Conservation (phyloP, 2,329 filamentous ascomycete species). For the Capronia americana region DNA sequence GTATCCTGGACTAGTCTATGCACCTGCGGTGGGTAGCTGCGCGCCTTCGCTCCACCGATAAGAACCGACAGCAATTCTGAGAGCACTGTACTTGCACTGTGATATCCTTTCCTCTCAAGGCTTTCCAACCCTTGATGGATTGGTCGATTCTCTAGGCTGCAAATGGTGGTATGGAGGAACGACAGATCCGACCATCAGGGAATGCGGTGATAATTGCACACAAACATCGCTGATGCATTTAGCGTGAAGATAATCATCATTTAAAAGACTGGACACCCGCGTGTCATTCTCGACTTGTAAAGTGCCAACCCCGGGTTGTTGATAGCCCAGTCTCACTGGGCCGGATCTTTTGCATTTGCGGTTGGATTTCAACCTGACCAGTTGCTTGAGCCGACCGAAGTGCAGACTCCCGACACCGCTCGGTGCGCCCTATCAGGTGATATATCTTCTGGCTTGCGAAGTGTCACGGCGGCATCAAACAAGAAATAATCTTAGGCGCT, state of each 20-base stretch:
- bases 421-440: no score
- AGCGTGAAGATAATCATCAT: background rate
- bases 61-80: background rate
- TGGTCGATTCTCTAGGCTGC: background rate
- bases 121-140: background rate
- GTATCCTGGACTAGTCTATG: background rate
- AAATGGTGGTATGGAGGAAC: background rate
- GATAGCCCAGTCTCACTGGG: background rate
- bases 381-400: no score
- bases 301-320: background rate
- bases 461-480: no score
- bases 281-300: background rate
- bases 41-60: background rate
- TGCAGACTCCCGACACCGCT: no score
- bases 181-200: background rate
- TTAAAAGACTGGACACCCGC: background rate
- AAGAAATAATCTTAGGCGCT: no score
- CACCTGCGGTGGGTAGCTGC: background rate
- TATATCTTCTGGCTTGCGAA: no score
- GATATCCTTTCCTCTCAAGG: background rate
- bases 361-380: no score
- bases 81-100: background rate
- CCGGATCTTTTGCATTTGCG: background rate
- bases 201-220: background rate
- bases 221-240: background rate